Evolutionary conservation across 805 yeast species (phyloP).

Genomic region (Yarrowia sp.): DNA sequence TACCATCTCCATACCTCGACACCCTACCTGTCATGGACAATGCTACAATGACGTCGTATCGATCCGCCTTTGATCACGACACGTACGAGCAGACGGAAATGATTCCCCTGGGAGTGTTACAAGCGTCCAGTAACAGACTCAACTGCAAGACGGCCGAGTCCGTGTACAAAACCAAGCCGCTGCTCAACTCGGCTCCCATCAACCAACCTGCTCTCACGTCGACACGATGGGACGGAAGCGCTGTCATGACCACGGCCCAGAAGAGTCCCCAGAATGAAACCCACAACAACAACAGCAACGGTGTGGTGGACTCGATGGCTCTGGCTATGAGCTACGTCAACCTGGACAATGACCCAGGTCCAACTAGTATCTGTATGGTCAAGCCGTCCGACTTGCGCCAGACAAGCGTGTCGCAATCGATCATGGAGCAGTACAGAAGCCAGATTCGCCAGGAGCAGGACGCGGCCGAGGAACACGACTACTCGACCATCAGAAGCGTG

Average conservation of each 20-base stretch:
- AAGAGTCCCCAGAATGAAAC: neutral
- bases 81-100: neutral
- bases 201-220: neutral
- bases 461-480: neutral
- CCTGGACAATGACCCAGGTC: neutral
- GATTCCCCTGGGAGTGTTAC: neutral
- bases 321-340: neutral
- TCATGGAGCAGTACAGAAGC: constrained; percentile 10
- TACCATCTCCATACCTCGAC: neutral
- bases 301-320: neutral
- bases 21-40: neutral
- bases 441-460: neutral
- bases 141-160: constrained; percentile 13
- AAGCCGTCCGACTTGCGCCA: constrained; percentile 5
- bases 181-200: constrained; percentile 7
- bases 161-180: neutral
- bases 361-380: constrained; percentile 2
- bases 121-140: neutral
- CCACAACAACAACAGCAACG: neutral
- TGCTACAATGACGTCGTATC: constrained; percentile 26
- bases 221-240: constrained; percentile 9
- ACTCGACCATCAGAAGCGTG: neutral
- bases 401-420: neutral
- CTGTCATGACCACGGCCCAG: neutral
- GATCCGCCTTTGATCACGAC: neutral